phyloP scores from a whole-genome alignment of 495 filamentous ascomycete species.

The Annulohypoxylon maeteangense region DNA sequence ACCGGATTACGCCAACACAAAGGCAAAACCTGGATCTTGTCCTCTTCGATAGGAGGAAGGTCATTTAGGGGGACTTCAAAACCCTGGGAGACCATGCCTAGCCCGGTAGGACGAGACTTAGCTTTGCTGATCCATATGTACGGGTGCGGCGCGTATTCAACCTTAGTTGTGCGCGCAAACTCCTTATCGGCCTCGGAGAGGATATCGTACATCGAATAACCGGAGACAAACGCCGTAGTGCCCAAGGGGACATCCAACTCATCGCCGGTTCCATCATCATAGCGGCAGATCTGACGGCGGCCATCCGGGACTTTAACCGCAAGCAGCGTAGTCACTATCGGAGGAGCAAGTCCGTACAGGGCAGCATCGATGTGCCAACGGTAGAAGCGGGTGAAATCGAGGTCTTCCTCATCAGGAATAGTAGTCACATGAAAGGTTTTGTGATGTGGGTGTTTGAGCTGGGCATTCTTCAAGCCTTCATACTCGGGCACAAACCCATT shows the following conservation, averaged over 20 bases:
- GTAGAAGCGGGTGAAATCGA: conserved; percentile 76
- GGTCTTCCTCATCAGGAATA: conserved; percentile 70
- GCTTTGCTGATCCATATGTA: conserved; percentile 81
- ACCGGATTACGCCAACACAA: conserved; percentile 79
- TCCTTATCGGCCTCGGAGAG: conserved; percentile 71
- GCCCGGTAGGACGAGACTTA: conserved; percentile 70
- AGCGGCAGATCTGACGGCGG: conserved; percentile 71
- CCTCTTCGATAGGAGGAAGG: conserved; percentile 70
- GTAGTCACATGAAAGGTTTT: conserved; percentile 73
- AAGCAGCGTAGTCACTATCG: conserved; percentile 73
- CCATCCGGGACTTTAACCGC: conserved; percentile 74
- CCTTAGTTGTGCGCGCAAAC: conserved; percentile 69
- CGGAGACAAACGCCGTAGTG: conserved; percentile 78
- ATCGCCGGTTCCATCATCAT: conserved; percentile 76
- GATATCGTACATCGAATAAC: conserved; percentile 71
- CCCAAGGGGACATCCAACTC: conserved; percentile 74
- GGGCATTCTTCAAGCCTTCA: conserved; percentile 73
- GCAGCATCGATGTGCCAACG: conserved; percentile 85
- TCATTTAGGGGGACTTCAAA: conserved; percentile 65
- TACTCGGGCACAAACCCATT: conserved; percentile 73
- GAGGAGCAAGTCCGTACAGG: conserved; percentile 75
- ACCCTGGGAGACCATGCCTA: conserved; percentile 71
- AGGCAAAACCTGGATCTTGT: conserved; percentile 73
- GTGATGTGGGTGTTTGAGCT: conserved; percentile 78
- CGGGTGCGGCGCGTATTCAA: conserved; percentile 80